Conservation (phyloP, 768 basidiomycete genomes). For the Nidularia sp. region DNA sequence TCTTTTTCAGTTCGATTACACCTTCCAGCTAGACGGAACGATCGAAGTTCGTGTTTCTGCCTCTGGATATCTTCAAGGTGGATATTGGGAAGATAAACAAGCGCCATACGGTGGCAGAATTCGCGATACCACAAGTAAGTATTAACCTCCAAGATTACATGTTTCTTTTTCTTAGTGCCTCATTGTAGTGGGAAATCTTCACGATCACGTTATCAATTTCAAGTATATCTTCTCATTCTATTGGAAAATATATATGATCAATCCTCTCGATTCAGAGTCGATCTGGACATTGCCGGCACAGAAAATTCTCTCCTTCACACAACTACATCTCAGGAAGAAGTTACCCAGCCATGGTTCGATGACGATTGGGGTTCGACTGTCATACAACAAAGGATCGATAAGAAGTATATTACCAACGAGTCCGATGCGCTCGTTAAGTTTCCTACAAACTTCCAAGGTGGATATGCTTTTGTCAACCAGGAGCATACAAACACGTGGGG, state of each 20-base stretch:
- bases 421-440: conserved; percentile 47
- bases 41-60: conserved; percentile 67
- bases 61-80: conserved; percentile 66
- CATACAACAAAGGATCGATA: conserved; percentile 48
- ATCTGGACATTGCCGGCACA: conserved; percentile 60
- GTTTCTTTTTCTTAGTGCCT: neutral
- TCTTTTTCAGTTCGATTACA: conserved; percentile 52
- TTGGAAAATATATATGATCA: neutral
- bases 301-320: conserved; percentile 53
- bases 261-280: conserved; percentile 35
- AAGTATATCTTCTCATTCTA: conserved; percentile 24
- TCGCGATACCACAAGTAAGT: conserved; percentile 50
- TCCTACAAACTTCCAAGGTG: conserved; percentile 52
- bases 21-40: conserved; percentile 62
- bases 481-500: conserved; percentile 54
- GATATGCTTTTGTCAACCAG: conserved; percentile 52
- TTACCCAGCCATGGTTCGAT: conserved; percentile 52
- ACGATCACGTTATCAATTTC: conserved; percentile 67
- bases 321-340: conserved; percentile 43
- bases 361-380: conserved; percentile 57
- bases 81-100: conserved; percentile 50
- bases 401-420: conserved; percentile 46
- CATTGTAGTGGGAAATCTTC: conserved; percentile 55
- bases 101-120: conserved; percentile 51
- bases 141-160: neutral